Evolutionary conservation across 1,139 yeast species (phyloP).

Genomic region (Pichia sp.): DNA sequence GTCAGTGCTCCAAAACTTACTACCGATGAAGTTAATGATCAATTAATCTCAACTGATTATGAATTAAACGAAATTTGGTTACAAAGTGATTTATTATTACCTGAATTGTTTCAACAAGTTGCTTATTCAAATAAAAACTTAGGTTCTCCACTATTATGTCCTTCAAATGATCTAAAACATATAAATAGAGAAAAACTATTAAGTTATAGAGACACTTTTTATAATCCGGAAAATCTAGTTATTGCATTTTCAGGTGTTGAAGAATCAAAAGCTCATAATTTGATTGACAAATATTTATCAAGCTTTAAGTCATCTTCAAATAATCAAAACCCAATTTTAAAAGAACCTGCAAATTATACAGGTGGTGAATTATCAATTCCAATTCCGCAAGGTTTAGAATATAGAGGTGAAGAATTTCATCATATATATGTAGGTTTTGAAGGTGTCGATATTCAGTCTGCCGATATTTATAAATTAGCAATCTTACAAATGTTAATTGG

Average conservation of each 20-base stretch:
- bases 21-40: conserved; percentile 67
- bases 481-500: conserved; percentile 89
- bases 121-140: conserved; percentile 70
- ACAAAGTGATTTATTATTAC: conserved; percentile 81
- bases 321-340: conserved; percentile 27
- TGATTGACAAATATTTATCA: conserved; percentile 61
- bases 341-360: conserved; percentile 53
- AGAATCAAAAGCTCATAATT: conserved; percentile 59
- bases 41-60: conserved; percentile 67
- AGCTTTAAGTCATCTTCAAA: conserved; percentile 37
- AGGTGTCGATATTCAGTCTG: conserved; percentile 76
- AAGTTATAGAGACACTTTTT: conserved; percentile 61
- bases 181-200: conserved; percentile 50
- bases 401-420: conserved; percentile 66
- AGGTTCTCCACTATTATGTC: conserved; percentile 83
- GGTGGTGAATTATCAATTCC: conserved; percentile 78
- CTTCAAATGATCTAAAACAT: conserved; percentile 55
- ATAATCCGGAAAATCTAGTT: conserved; percentile 76
- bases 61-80: conserved; percentile 77
- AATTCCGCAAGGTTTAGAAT: conserved; percentile 60
- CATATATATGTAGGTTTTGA: conserved; percentile 87
- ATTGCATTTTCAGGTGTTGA: conserved; percentile 86
- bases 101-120: conserved; percentile 78
- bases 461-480: conserved; percentile 87
- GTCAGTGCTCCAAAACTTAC: conserved; percentile 63